Evolutionary conservation across 306 rosid species (phyloP).

Genomic region (Castanopsis chinensis): DNA sequence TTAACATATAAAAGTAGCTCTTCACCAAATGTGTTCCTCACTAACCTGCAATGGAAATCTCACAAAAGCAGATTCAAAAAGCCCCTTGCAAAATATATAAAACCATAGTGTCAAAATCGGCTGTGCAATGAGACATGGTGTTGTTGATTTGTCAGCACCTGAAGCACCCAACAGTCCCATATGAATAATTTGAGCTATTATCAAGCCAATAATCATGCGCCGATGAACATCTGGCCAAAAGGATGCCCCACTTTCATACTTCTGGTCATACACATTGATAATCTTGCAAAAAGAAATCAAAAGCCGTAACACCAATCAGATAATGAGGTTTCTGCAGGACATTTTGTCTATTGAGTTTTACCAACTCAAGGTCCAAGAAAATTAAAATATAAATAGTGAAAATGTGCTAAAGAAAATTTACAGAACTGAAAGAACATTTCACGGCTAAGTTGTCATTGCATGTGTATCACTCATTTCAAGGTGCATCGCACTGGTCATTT

Average conservation of each 20-base stretch:
- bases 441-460: background rate
- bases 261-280: slow-evolving; percentile 82
- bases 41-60: slow-evolving; percentile 78
- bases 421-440: background rate
- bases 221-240: slow-evolving; percentile 91
- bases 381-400: background rate
- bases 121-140: slow-evolving; percentile 53
- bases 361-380: no score
- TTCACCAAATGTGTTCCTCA: background rate
- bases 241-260: slow-evolving; percentile 85
- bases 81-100: slow-evolving; percentile 71
- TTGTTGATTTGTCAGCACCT: slow-evolving; percentile 48
- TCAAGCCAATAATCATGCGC: slow-evolving; percentile 61
- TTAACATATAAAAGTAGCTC: background rate
- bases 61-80: slow-evolving; percentile 77
- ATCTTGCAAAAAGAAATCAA: slow-evolving; percentile 42
- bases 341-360: no score
- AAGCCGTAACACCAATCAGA: slow-evolving; percentile 4
- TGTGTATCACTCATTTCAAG: background rate
- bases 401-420: background rate
- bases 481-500: no score
- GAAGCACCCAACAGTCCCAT: slow-evolving; percentile 81
- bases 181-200: slow-evolving; percentile 68
- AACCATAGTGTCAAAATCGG: slow-evolving; percentile 86
- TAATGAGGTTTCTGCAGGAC: background rate